Base-by-base conservation (phyloP, 73 alveolate genomes). In the Stentor coeruleus region DNA sequence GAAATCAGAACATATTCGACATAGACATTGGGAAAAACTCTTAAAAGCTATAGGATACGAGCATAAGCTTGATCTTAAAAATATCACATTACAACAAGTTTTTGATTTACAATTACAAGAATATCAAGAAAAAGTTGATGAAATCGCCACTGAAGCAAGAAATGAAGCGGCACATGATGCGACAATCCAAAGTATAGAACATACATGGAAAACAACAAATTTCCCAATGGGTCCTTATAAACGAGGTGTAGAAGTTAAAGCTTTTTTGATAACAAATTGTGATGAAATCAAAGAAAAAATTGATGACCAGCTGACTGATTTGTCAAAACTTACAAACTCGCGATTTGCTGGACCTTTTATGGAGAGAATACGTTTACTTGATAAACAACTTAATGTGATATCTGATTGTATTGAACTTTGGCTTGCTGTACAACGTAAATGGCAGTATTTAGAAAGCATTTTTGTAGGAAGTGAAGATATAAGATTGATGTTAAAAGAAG, bases 371-470 rank as follows among this genome's bases (percentile, higher is more conserved):
- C 91, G 96, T 83, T 92, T 91, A 75, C 94, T 97, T 97, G 99
- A 97, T 74, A 93, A 93, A 87, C 99, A 96, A 59, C 92, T 97
- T 82, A 97, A 97, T 83, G 93, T 95, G 49, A 97, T 97, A 89
- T 86, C 91, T 88, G 99, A 96, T 89, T 95, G 95, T 0, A 96
- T 97, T 39, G 99, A 96, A 84, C 93, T 92, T 41, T 97, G 99
- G 99, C 96, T 97, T 58, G 86, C 82, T 26, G 99, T 96, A 28
- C 93, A 91, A 77, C 94, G 98, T 89, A 98, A 98, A 86, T 98
- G 99, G 99, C 94, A 96, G 93, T 98, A 98, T 89, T 90, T 98
- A 82, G 99, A 98, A 91, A 91, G 98, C 89, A 98, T 98, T 86
- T 98, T 98, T 88, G 95, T 96, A 40, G 99, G 99, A 37, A 85